Evolutionary conservation across 2,329 filamentous ascomycete genomes (phyloP), one percentile per base, ranked within the genome.

Genomic region (Clonostachys byssicola): DNA sequence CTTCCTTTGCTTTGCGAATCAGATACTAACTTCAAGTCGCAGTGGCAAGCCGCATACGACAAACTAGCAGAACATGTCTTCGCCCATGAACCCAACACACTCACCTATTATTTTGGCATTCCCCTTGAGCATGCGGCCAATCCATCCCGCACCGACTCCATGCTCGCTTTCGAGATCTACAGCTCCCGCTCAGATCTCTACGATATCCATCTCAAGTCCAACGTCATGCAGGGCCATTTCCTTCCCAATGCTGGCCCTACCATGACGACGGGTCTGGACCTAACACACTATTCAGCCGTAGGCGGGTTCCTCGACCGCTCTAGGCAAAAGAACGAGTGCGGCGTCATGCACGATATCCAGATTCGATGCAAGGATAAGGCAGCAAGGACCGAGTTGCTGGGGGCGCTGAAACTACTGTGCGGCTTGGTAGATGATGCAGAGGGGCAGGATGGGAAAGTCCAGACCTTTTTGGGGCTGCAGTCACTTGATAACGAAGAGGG

Each of bases 31-130:
- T 9, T 23, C 12, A 42, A 23, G 23, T 33, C 39, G n/a, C 43
- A 70, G 65, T 70, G 67, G 67, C 65, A 70, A 64, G 54, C 60
- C 10, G 65, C 64, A 9, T 71, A 68, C 51, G 64, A 69, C 48
- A 58, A 61, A 20, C 65, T 70, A 23, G 66, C 60, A 34, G 51
- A 54, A 33, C 62, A 70, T 43, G 66, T 69, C 49, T 60, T 46
- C 49, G 49, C 45, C 44, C 53, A 60, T 7, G 65, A 70, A 50
- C 60, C 57, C 39, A 63, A 61, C 12, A 70, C 65, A 1, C 56
- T 64, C 51, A 62, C 67, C 3, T 72, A 71, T 56, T 71, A 71
- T 58, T 71, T 72, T 51, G 67, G 67, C 44, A 62, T 71, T 42
- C 68, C 67, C 14, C 53, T 59, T 30, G 52, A 57, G 20, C 51